Evolutionary conservation across 495 filamentous ascomycete genomes (phyloP).

Genomic region (Letharia lupina): DNA sequence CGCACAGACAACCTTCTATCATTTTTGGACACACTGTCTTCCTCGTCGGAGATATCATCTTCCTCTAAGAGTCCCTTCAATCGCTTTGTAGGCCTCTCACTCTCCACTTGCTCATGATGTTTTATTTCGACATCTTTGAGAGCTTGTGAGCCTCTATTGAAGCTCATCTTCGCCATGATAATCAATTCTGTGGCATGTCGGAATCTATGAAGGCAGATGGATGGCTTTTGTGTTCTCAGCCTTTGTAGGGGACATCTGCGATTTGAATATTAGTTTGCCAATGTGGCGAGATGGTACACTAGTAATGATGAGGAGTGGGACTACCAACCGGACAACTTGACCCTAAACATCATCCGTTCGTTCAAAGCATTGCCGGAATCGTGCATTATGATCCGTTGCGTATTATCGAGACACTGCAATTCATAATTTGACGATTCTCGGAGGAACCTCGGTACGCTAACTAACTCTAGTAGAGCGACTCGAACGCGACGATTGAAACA

Average conservation of each 20-base stretch:
- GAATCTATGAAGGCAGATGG: not conserved
- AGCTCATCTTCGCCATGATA: not conserved
- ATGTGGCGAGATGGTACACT: too few species aligned
- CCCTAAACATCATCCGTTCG: too few species aligned
- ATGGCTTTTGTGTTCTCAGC: not conserved
- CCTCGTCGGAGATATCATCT: slow-evolving; percentile 47
- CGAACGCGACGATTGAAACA: not conserved
- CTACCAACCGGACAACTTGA: too few species aligned
- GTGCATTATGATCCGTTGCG: too few species aligned
- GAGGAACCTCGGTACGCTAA: too few species aligned
- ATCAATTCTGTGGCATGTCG: not conserved
- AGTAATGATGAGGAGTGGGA: too few species aligned
- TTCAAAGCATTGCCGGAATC: too few species aligned
- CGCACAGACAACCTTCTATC: slow-evolving; percentile 35
- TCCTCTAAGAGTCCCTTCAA: slow-evolving; percentile 39
- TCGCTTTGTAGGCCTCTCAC: slow-evolving; percentile 40
- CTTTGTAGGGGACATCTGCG: not conserved
- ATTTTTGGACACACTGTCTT: slow-evolving; percentile 46
- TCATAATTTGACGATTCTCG: too few species aligned
- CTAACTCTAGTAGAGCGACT: too few species aligned
- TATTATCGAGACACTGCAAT: too few species aligned
- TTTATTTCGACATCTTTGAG: not conserved
- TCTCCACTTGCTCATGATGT: not conserved
- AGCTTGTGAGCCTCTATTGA: not conserved
- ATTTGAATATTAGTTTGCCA: too few species aligned